Conservation (phyloP, 352 stramenopile genomes). For the Phytophthora cryptogea region DNA sequence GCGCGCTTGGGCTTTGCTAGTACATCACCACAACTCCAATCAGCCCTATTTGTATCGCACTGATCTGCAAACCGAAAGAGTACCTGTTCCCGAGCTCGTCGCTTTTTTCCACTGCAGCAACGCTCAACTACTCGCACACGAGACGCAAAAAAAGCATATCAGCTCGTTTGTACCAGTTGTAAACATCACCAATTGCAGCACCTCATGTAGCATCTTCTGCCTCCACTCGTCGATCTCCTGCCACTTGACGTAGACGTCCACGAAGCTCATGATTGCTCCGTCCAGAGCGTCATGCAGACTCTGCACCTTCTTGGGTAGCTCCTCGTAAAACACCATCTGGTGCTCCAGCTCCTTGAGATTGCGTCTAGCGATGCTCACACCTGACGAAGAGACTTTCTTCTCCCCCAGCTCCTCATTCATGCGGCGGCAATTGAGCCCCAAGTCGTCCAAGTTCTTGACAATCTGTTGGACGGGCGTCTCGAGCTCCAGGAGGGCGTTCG, state of each 20-base stretch:
- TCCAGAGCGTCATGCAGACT: constrained; percentile 57
- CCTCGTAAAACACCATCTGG: constrained; percentile 86
- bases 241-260: constrained; percentile 72
- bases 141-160: constrained; percentile 3
- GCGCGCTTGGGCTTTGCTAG: constrained; percentile 65
- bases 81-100: constrained; percentile 80
- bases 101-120: constrained; percentile 58
- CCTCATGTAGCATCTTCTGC: constrained; percentile 84
- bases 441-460: constrained; percentile 56
- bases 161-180: background rate
- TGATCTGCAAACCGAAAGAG: background rate
- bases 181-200: constrained; percentile 13
- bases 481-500: constrained; percentile 70
- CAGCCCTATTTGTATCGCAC: background rate
- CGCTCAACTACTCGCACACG: constrained; percentile 48
- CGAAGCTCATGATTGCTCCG: constrained; percentile 49
- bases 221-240: constrained; percentile 79
- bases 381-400: constrained; percentile 74
- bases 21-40: background rate
- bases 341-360: constrained; percentile 83
- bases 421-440: constrained; percentile 64
- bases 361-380: constrained; percentile 76
- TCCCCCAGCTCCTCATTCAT: constrained; percentile 88
- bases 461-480: constrained; percentile 69
- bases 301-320: constrained; percentile 70